Conservation (phyloP, 176 grass and related monocot species). For the bread wheat (Triticum aestivum) region IWGSC_CS_RefSeq_v2.1 NC_057796.1:337830045-337830544, state of each 20-base stretch:
- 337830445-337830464: constrained; percentile 1
- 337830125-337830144: neutral
- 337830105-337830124: neutral
- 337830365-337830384: neutral
- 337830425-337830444: neutral
- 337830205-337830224: neutral
- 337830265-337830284: neutral
- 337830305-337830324: neutral
- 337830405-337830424: neutral
- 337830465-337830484: constrained; percentile 15
- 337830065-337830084: neutral
- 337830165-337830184: neutral
- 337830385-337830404: neutral
- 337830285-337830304: neutral
- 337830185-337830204: neutral
- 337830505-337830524: neutral
- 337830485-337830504: constrained; percentile 2
- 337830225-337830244: neutral
- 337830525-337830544: neutral
- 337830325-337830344: constrained; percentile 13
- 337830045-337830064: neutral
- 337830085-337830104: neutral
- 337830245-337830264: neutral
- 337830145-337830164: neutral
- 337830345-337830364: constrained; percentile 16